Evolutionary conservation across 2,329 filamentous ascomycete genomes (phyloP), one percentile per base, ranked within the genome.

Genomic region (Neurospora crassa): DNA sequence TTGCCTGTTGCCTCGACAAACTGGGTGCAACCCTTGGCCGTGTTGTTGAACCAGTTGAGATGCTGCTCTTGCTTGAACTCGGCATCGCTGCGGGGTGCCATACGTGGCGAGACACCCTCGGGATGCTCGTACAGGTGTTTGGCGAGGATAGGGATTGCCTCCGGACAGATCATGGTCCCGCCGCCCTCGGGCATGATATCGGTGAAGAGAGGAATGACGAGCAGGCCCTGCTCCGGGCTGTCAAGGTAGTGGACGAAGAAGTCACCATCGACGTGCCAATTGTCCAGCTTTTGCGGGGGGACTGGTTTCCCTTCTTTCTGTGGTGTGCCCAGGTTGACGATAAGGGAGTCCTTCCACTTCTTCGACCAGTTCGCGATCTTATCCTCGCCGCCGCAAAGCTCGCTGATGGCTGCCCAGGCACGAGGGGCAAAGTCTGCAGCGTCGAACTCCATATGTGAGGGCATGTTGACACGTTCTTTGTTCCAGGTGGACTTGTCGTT

Each of bases 201-300:
- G 0, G 84, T 88, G 80, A 90, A 92, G 5, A 92, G 79, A 1
- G 90, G 90, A 53, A 91, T 91, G 14, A 92, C 88, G 0, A 92
- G 82, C 16, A 92, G 80, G 0, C 84, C 90, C 78, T 92, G 90
- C 80, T 92, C 90, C 0, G 87, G 87, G 24, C 87, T 90, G 77
- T 92, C 90, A 43, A 92, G 85, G 74, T 89, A 92, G 80, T 92
- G 90, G 5, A 90, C 84, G 78, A 92, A 92, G 79, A 91, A 92
- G 75, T 92, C 90, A 10, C 90, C 90, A 79, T 92, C 90, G 20
- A 91, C 88, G 79, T 92, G 90, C 90, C 90, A 92, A 29, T 82
- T 82, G 8, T 82, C 76, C 29, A 91, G 80, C 0, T 87, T 83
- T 69, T 84, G 82, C 0, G 88, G 88, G 43, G 83, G 79, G 3